Evolutionary conservation across 2,329 filamentous ascomycete species (phyloP).

Genomic region (Fusarium subglutinans): DNA sequence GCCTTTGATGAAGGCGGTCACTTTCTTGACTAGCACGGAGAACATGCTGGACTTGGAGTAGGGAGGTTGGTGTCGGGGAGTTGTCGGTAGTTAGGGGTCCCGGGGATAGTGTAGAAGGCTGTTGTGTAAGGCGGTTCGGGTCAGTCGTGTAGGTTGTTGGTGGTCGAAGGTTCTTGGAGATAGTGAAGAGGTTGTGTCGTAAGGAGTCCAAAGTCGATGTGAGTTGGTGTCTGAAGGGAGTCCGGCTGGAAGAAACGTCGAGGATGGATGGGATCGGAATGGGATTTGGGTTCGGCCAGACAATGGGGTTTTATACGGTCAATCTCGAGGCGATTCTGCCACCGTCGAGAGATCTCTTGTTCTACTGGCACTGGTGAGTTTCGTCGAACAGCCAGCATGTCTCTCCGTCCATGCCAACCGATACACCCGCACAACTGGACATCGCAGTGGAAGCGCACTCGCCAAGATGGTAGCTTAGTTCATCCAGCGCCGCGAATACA

Average conservation of each 20-base stretch:
- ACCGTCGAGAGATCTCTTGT: not conserved
- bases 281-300: not conserved
- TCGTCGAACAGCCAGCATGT: not conserved
- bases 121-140: not conserved
- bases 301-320: not conserved
- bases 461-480: rapidly evolving
- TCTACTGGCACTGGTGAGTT: not conserved
- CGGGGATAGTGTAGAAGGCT: rapidly evolving
- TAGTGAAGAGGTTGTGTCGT: too few relatives aligned
- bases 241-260: not conserved
- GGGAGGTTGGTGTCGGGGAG: not conserved
- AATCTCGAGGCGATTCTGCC: not conserved
- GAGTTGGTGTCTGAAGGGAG: too few relatives aligned
- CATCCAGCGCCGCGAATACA: not conserved
- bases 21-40: not conserved
- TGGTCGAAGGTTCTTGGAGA: too few relatives aligned
- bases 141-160: too few relatives aligned
- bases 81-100: not conserved
- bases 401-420: not conserved
- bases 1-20: not conserved
- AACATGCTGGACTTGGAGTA: not conserved
- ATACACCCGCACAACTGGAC: rapidly evolving
- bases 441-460: too few relatives aligned
- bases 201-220: not conserved
- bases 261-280: not conserved